Base-by-base conservation (phyloP, 2,329 filamentous ascomycete genomes). In the Pleomassaria siparia region DNA sequence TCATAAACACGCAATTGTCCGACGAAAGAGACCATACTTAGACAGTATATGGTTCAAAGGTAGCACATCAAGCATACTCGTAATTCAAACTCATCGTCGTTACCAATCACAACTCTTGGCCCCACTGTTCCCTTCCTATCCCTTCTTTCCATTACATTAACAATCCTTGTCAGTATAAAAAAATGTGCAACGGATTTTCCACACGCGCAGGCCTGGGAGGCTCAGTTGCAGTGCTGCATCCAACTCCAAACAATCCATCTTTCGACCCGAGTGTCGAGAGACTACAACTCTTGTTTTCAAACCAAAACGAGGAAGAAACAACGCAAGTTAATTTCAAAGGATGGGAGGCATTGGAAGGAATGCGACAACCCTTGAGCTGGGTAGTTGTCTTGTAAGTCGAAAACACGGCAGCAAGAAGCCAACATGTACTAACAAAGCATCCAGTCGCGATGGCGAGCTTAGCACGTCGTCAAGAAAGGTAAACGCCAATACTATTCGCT, bases 371-470 rank as follows among this genome's bases (percentile, higher is more conserved):
- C 1, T 43, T 36, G 13, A 59, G 57, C 12, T 64, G 63, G 61
- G 47, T 69, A 1, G 56, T 69, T 0, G 69, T 70, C 22, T 65
- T 69, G 66, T 69, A 50, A 42, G 58, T 32, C 5, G 12, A 13
- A 30, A 20, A 32, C 21, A 20, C 11, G 16, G 20, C 20, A n/a
- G 18, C 13, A 21, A n/a, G 26, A 9, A 3, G 11, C 12, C 12
- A 12, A 29, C 6, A 16, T 37, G 18, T 29, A 21, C 46, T 54
- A 36, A 32, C 16, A n/a, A 2, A n/a, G 9, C 2, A 15, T 11
- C 13, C 22, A 65, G 67, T 46, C 62, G 54, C 7, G 63, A 69
- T 29, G 67, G 67, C 18, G 66, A 69, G 46, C 57, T 70, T 13
- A 60, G 53, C 2, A 21, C 50, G 1, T 39, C 56, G 26, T 21